Evolutionary conservation across 2,329 filamentous ascomycete species (phyloP), one percentile per base, ranked within the genome.

Genomic region (Coniochaeta sp.): DNA sequence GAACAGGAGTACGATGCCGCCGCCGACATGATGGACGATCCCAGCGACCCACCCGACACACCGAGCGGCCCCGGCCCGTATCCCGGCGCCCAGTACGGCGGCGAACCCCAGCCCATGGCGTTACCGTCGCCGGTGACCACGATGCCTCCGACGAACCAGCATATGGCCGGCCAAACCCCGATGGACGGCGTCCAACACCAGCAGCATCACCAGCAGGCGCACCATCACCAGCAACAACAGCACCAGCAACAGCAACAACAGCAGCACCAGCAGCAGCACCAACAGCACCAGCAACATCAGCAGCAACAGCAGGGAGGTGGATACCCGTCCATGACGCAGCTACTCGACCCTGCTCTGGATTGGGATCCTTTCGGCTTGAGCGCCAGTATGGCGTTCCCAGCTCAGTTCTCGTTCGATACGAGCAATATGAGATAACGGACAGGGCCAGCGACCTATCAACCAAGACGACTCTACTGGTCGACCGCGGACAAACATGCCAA

Each of bases 1-100:
- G 93, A 98, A 79, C 92, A 96, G 82, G 93, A 98, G 80, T 98
- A 97, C 77, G 93, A 97, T 73, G 89, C 91, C 60, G 90, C 91
- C 77, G 85, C 85, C 73, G 91, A 93, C 69, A 90, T 96, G 82
- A 86, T 96, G 73, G 93, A 97, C 69, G 90, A 96, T 63, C 79
- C 87, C 66, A 88, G 90, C 62, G 67, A 84, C 87, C 62, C 65
- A 14, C 67, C 72, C 65, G 88, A 91, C 63, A 85, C 86, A 12
- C 83, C 88, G 2, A 76, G 73, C 60, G 87, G 86, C 47, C 83
- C 87, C 52, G 85, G 85, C 16, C 83, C 87, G 9, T 93, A 90
- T 67, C 78, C 84, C 14, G 78, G 79, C 62, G 76, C 77, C 61
- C 80, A 83, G 70, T 83, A 85, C 63, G 69, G 72, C 50, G 71